phyloP scores from a whole-genome alignment of 2,329 filamentous ascomycete species.

The Beauveria sp. region DNA sequence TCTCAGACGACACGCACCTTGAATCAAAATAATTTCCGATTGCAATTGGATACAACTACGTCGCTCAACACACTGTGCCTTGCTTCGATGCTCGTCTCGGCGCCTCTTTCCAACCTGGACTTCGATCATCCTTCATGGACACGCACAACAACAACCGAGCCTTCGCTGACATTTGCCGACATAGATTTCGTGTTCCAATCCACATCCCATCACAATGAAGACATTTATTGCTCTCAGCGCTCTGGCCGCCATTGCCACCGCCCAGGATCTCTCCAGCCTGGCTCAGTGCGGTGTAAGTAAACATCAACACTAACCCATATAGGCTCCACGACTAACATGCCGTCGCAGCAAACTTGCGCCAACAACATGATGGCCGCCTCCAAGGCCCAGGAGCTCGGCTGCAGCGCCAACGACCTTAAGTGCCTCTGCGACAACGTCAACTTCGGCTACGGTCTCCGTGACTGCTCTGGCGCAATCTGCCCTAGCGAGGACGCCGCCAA shows the following conservation, averaged over 20 bases:
- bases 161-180: constrained; percentile 16
- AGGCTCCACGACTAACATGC: constrained; percentile 9
- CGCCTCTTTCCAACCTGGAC: too few relatives aligned
- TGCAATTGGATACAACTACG: background rate
- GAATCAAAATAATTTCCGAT: background rate
- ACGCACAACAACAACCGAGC: background rate
- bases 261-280: constrained; percentile 34
- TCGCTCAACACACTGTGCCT: background rate
- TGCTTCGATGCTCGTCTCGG: background rate
- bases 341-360: constrained; percentile 39
- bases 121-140: background rate
- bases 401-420: constrained; percentile 29
- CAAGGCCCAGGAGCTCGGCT: constrained; percentile 38
- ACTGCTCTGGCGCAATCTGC: constrained; percentile 42
- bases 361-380: constrained; percentile 39
- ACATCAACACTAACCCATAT: background rate
- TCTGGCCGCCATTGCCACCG: constrained; percentile 32
- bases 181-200: constrained; percentile 10
- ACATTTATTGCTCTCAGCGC: constrained; percentile 34
- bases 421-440: constrained; percentile 41
- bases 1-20: background rate
- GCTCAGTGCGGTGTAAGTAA: constrained; percentile 46
- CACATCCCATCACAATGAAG: constrained; percentile 41
- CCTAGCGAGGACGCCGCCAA: constrained; percentile 24
- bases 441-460: constrained; percentile 43